Evolutionary conservation across 2,329 filamentous ascomycete species (phyloP).

Genomic region (Diaporthe caulivora): DNA sequence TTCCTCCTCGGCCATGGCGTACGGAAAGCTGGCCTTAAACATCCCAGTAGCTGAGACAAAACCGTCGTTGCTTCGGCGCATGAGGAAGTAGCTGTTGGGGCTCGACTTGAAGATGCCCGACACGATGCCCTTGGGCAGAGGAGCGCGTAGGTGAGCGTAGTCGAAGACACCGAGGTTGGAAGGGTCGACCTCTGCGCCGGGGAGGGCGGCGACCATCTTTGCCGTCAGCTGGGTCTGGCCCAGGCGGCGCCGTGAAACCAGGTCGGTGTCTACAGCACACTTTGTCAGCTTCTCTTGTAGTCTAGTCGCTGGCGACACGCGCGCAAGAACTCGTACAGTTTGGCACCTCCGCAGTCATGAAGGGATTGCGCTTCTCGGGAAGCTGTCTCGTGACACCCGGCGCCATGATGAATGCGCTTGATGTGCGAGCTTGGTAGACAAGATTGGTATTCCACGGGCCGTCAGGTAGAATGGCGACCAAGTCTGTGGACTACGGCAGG

Average conservation of each 20-base stretch:
- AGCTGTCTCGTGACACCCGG: constrained; percentile 40
- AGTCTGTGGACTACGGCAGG: background rate
- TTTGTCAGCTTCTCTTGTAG: constrained; percentile 35
- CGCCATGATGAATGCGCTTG: constrained; percentile 41
- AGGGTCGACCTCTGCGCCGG: constrained; percentile 77
- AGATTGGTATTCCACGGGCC: background rate
- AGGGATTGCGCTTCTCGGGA: constrained; percentile 65
- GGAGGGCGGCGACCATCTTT: constrained; percentile 80
- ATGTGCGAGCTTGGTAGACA: constrained; percentile 23
- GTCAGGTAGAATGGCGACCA: constrained; percentile 12
- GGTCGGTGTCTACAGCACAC: constrained; percentile 71
- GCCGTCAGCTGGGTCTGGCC: constrained; percentile 92
- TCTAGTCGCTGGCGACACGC: constrained; percentile 14
- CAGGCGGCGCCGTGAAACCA: constrained; percentile 86
- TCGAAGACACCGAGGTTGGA: constrained; percentile 87
- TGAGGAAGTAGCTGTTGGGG: constrained; percentile 95
- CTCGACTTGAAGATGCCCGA: constrained; percentile 93
- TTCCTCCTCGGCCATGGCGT: constrained; percentile 79
- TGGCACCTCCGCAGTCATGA: constrained; percentile 66
- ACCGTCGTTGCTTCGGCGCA: constrained; percentile 89
- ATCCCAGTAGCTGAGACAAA: constrained; percentile 89
- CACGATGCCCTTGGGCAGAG: constrained; percentile 88
- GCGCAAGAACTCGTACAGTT: constrained; percentile 54
- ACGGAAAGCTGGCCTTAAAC: constrained; percentile 92
- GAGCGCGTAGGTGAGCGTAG: constrained; percentile 94